Base-by-base conservation (phyloP, 257 asterid species). In the Rubia yunnanensis region DNA sequence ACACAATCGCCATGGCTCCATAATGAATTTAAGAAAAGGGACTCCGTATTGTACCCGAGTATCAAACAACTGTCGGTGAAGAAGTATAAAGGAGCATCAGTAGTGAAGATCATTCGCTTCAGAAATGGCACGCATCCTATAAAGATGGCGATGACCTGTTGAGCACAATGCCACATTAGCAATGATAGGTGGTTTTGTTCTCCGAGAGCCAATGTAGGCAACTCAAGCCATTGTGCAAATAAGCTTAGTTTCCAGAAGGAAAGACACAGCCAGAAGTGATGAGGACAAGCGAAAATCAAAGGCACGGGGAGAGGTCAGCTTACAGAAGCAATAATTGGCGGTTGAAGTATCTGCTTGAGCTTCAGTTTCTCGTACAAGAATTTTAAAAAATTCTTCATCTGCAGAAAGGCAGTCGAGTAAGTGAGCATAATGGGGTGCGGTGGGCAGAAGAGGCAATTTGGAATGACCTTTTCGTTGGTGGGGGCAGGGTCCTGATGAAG, bases 311-410 rank as follows among this genome's bases (percentile, higher is more conserved):
- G 70, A 60, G 15, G 28, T 68, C 64, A 54, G 83, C 99, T 88
- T 79, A 94, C 99, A 13, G 99, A 88, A 66, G 99, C 98, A 75
- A 94, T 90, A 58, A 94, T 94, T 34, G 99, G 97, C 30, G 99
- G 99, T 72, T 90, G 98, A 73, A 90, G 54, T 36, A 92, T 82
- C 77, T 92, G 99, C 85, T 86, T 88, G 81, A 94, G 92, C 95
- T 86, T 92, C 88, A 92, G 82, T 66, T 83, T 94, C 56, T 86
- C 95, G 65, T 86, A 94, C 30, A 94, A 54, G 76, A 74, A 83
- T n/a, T 78, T 81, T 59, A 94, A 79, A 81, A 94, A 82, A 53
- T 32, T 66, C 72, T 78, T 82, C 39, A 90, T 76, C 98, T 94
- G 89, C 85, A 76, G 39, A 26, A 23, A 26, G 13, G 35, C 36